Evolutionary conservation across 352 stramenopile species (phyloP).

Genomic region (Phytopythium ostracodes): DNA sequence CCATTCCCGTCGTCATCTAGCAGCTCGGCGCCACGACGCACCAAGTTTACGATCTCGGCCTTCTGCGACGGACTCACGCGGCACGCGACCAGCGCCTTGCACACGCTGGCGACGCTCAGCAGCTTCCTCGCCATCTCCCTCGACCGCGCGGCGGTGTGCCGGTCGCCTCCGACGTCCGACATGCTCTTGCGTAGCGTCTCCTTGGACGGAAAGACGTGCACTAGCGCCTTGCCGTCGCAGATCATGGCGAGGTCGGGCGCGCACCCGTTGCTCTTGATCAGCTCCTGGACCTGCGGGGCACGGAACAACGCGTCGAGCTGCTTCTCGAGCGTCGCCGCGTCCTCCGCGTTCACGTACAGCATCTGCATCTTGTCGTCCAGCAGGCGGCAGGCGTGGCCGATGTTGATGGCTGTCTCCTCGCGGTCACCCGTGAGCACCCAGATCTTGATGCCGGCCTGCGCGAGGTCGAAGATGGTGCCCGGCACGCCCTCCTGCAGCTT

Average conservation of each 20-base stretch:
- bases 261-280: slow-evolving; percentile 26
- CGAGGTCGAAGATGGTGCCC: slow-evolving; percentile 90
- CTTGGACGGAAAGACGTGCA: slow-evolving; percentile 64
- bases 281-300: slow-evolving; percentile 34
- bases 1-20: not conserved
- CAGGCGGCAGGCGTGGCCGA: slow-evolving; percentile 87
- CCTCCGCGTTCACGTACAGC: slow-evolving; percentile 59
- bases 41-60: slow-evolving; percentile 67
- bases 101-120: slow-evolving; percentile 44
- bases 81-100: slow-evolving; percentile 80
- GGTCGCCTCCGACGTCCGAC: not conserved
- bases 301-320: slow-evolving; percentile 47
- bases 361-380: slow-evolving; percentile 68
- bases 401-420: slow-evolving; percentile 97
- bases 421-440: slow-evolving; percentile 98
- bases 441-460: slow-evolving; percentile 95
- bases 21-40: slow-evolving; percentile 33
- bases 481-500: slow-evolving; percentile 94
- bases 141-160: slow-evolving; percentile 11
- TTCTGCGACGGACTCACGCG: slow-evolving; percentile 84
- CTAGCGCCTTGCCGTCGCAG: slow-evolving; percentile 58
- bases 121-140: slow-evolving; percentile 38
- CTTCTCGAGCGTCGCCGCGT: slow-evolving; percentile 27
- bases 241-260: slow-evolving; percentile 59
- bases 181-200: slow-evolving; percentile 37